A percentile compares a stretch with the other conserved stretches of the same genome.
These are phyloP conservation scores for Eremothecium coryli DNA, from an alignment of 1,139 yeast species.

Conservation along the genomic window DNA sequence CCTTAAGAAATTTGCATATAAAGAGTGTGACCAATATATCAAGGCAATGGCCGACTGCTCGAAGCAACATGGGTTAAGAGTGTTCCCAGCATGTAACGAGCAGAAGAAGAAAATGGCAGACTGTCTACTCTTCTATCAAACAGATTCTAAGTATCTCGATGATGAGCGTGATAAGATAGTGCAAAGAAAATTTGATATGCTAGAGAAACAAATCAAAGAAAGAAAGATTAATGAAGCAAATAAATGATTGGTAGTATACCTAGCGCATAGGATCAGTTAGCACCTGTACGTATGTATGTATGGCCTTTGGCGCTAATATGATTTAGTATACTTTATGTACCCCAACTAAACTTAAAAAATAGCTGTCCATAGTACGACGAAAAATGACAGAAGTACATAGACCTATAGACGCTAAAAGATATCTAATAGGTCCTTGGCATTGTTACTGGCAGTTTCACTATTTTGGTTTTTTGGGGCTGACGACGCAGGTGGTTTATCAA, in stretches of 20 bases:
- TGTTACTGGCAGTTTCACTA: constrained; percentile 11
- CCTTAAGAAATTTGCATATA: constrained; percentile 68
- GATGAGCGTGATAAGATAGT: constrained; percentile 59
- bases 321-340: too few relatives aligned
- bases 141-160: constrained; percentile 56
- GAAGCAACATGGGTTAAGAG: constrained; percentile 42
- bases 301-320: too few relatives aligned
- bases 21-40: constrained; percentile 60
- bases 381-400: neutral
- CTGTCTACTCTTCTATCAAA: constrained; percentile 62
- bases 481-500: constrained; percentile 1
- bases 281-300: neutral
- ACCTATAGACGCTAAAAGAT: constrained; percentile 35
- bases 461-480: neutral
- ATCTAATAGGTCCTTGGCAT: constrained; percentile 47
- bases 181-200: constrained; percentile 41
- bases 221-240: constrained; percentile 9
- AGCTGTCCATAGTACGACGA: too few relatives aligned
- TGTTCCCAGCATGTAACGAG: constrained; percentile 46
- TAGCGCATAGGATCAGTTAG: too few relatives aligned
- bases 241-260: constrained; percentile 1
- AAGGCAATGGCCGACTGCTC: constrained; percentile 49
- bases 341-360: too few relatives aligned
- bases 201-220: constrained; percentile 17
- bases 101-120: constrained; percentile 58